Percentiles rank a stretch among this genome's conserved stretches.
These are phyloP conservation scores for Polysphondylium violaceum DNA, from an alignment of 78 protist species.

Conservation along the genomic window DNA sequence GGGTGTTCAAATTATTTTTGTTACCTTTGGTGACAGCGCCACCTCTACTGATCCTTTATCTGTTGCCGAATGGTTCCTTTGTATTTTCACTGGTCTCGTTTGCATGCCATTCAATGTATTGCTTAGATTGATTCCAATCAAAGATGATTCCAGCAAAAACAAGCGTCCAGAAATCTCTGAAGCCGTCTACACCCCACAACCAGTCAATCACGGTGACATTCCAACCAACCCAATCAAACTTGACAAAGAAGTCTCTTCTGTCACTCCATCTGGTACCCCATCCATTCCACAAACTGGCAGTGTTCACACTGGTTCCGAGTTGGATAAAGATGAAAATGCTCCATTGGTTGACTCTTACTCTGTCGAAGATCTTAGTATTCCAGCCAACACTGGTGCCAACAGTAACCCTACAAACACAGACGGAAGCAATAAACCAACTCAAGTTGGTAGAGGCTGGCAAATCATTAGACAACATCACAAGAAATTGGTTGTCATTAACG, in stretches of 20 bases:
- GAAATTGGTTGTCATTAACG: constrained; percentile 59
- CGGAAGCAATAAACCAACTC: constrained; percentile 11
- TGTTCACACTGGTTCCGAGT: neutral
- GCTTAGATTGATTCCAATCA: constrained; percentile 57
- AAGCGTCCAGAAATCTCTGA: constrained; percentile 15
- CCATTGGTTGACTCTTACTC: constrained; percentile 15
- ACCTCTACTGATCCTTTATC: constrained; percentile 47
- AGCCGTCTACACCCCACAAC: constrained; percentile 55
- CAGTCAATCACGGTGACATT: neutral
- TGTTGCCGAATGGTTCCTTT: constrained; percentile 68
- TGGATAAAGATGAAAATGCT: neutral
- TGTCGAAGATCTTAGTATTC: neutral
- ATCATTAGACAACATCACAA: constrained; percentile 63
- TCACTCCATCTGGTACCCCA: neutral
- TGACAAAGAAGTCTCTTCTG: neutral
- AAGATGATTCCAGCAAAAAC: constrained; percentile 17
- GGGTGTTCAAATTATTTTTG: constrained; percentile 87
- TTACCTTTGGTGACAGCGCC: constrained; percentile 87
- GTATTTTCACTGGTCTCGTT: constrained; percentile 55
- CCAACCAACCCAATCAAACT: neutral
- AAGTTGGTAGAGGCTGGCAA: constrained; percentile 79
- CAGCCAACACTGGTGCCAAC: neutral
- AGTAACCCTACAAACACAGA: neutral
- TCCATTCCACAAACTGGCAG: constrained; percentile 22
- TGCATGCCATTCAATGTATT: constrained; percentile 34